Evolutionary conservation across 768 basidiomycete genomes (phyloP), one percentile per base, ranked within the genome.

Genomic region (Suillus spraguei): DNA sequence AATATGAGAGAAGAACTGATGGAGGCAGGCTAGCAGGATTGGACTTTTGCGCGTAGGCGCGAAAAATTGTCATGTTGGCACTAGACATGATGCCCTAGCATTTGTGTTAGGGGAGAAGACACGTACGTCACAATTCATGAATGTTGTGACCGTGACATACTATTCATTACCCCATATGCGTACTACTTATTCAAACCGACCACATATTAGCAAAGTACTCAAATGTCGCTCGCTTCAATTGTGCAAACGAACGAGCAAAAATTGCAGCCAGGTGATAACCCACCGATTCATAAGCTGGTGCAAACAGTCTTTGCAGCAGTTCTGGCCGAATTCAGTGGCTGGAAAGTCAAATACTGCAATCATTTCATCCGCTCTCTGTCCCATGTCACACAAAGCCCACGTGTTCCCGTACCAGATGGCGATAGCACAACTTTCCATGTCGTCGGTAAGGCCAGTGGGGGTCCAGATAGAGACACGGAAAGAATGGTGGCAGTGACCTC

Each of bases 1-100:
- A 85, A 65, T 85, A 78, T 33, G 80, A 78, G 68, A 91, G 87
- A 24, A 88, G 81, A 36, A 93, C 69, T 1, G 87, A 85, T 2
- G 81, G 71, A 1, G 92, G 89, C 20, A 93, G 74, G 5, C 72
- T 77, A 20, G 80, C 70, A 10, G 87, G 85, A 52, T 82, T 77
- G 59, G 77, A 75, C 59, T 69, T 67, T 61, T 74, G 72, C 0
- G 89, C 92, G 67, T 92, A 94, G 5, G 78, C 77, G 58, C 85
- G 85, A 59, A 93, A 76, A 63, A 87, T 78, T 14, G 81, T 83
- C 64, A 89, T 77, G 68, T 77, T 75, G 10, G 83, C 76, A 20
- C 32, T 24, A 9, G 61, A 59, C 54, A 60, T 62, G 54, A 35
- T 53, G 49, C 14, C 47, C 24, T 3, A 9, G 9, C 10, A 17